Base-by-base conservation (phyloP, 768 basidiomycete genomes). In the Suillus brevipes region DNA sequence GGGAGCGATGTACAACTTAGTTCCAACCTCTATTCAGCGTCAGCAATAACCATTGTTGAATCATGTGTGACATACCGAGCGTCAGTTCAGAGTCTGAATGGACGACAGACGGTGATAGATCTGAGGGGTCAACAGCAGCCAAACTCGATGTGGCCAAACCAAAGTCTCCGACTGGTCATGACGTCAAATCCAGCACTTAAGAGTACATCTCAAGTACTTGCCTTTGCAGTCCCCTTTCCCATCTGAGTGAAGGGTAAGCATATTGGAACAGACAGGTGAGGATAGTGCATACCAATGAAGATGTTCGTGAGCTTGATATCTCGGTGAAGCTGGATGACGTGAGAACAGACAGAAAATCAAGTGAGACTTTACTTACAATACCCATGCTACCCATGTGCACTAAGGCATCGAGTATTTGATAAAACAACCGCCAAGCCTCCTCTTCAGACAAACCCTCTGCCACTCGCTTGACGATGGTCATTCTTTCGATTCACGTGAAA, bases 281-380 rank as follows among this genome's bases (percentile, higher is more conserved):
- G 14, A n/a, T 16, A 18, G n/a, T 6, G 74, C 84, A 37, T 69
- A 93, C 94, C 93, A 59, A 97, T 94, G 76, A 98, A 94, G 67
- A 98, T 95, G 71, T 98, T 98, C 0, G 91, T 92, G 16, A 94
- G 79, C 74, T 98, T 98, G 74, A 98, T 92, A 74, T 97, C 95
- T 60, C 92, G 82, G 76, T 94, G 91, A 61, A 94, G 77, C 86
- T 87, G 61, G 42, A 42, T 60, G 59, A 52, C 62, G 7, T 20
- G 53, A 68, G 63, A 36, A 49, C 14, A 18, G 23, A 20, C 28
- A 63, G 50, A 36, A n/a, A 16, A 5, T 10, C 62, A 59, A 58
- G 9, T n/a, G 5, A 38, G n/a, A 45, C 8, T n/a, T 3, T 16
- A 81, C 88, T 65, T 28, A 91, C 90, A 70, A 98, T 95, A n/a